phyloP scores from a whole-genome alignment of 257 asterid species.

The Forsythia viridissima region DNA sequence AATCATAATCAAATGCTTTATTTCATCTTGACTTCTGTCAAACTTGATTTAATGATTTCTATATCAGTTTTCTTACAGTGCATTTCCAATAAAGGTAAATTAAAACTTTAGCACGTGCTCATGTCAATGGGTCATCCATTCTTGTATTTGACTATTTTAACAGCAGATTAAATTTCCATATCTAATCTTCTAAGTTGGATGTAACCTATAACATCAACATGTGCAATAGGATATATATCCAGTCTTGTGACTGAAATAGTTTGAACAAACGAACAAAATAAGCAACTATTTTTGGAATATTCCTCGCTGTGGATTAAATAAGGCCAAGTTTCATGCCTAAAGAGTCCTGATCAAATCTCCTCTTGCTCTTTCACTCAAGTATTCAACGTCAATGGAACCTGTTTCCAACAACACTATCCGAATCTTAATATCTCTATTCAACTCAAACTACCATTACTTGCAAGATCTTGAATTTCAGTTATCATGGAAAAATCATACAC shows the following conservation, averaged over 20 bases:
- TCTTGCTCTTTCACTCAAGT: not conserved
- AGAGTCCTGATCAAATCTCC: not conserved
- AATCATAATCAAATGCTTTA: not conserved
- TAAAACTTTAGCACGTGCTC: not conserved
- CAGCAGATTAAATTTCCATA: not conserved
- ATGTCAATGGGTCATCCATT: not conserved
- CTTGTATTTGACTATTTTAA: not conserved
- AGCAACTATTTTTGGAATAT: not conserved
- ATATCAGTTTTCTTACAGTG: not conserved
- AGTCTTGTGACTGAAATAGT: slow-evolving; percentile 3
- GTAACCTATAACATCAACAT: not conserved
- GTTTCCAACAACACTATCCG: not conserved
- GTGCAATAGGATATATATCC: not conserved
- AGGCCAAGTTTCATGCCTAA: not conserved
- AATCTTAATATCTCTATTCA: not conserved
- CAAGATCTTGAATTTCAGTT: not conserved
- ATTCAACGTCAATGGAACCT: not conserved
- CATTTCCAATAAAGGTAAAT: not conserved
- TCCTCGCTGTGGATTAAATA: not conserved
- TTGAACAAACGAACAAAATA: not conserved
- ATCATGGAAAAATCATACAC: not conserved
- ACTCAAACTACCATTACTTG: slow-evolving; percentile 4
- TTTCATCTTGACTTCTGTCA: not conserved
- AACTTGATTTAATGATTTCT: not conserved
- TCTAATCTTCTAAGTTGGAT: not conserved